Evolutionary conservation across 441 rosid species (phyloP).

Genomic region (Flueggea neowawraea): DNA sequence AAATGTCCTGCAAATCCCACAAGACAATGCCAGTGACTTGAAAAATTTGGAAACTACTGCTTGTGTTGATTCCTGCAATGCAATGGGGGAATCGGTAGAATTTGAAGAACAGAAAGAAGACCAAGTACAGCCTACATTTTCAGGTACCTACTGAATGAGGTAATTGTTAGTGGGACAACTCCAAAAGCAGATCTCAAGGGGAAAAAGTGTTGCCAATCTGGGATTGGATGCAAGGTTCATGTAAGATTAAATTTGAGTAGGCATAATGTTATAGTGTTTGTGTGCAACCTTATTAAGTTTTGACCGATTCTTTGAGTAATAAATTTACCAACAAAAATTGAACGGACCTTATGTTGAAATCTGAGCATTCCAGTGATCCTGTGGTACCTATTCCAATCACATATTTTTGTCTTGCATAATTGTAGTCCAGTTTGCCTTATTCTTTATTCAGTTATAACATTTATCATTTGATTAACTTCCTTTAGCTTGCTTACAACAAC

Average conservation of each 20-base stretch:
- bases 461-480: neutral
- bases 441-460: neutral
- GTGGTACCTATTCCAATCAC: neutral
- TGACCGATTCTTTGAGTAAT: neutral
- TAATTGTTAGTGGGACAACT: conserved; percentile 23
- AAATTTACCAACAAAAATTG: neutral
- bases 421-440: neutral
- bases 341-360: neutral
- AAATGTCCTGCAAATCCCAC: conserved; percentile 36
- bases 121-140: conserved; percentile 24
- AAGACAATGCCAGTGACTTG: conserved; percentile 17
- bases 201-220: conserved; percentile 12
- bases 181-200: conserved; percentile 32
- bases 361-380: neutral
- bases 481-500: conserved; percentile 26
- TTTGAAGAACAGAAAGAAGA: conserved; percentile 19
- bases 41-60: conserved; percentile 22
- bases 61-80: conserved; percentile 22
- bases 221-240: neutral
- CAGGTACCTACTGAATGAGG: conserved; percentile 23
- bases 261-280: neutral
- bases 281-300: too few relatives aligned
- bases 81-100: conserved; percentile 24
- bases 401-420: neutral
- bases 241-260: neutral